phyloP scores from a whole-genome alignment of 1,284 basidiomycete species.

The Malassezia restricta region DNA sequence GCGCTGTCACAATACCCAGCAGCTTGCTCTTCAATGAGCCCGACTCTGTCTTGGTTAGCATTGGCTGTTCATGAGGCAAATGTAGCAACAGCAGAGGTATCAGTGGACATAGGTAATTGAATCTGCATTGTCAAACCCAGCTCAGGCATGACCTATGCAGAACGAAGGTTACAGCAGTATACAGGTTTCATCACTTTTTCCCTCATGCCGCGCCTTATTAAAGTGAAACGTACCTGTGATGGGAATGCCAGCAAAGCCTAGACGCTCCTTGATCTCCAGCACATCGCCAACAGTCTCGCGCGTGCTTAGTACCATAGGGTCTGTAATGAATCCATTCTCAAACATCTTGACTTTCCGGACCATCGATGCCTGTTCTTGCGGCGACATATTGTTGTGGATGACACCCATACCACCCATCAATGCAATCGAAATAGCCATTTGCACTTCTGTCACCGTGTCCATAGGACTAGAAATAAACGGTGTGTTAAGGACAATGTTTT shows the following conservation, averaged over 20 bases:
- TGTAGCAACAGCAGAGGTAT: conserved; percentile 15
- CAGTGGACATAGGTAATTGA: conserved; percentile 47
- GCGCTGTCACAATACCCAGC: conserved; percentile 87
- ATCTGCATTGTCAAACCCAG: conserved; percentile 62
- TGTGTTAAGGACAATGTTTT: conserved; percentile 83
- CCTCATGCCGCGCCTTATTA: not conserved
- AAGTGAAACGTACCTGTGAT: conserved; percentile 65
- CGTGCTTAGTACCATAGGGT: conserved; percentile 69
- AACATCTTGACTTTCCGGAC: conserved; percentile 86
- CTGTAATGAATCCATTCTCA: conserved; percentile 96
- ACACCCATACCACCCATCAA: conserved; percentile 84
- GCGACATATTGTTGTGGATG: conserved; percentile 91
- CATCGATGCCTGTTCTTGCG: conserved; percentile 84
- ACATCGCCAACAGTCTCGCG: conserved; percentile 74
- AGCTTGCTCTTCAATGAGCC: conserved; percentile 78
- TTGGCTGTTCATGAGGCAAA: not conserved
- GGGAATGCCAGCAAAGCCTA: conserved; percentile 93
- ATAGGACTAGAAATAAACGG: conserved; percentile 97
- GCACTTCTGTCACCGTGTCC: conserved; percentile 95
- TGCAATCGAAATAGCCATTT: conserved; percentile 70
- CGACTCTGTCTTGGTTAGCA: conserved; percentile 54
- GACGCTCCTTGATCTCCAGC: conserved; percentile 76
- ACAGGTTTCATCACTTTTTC: conserved; percentile 23
- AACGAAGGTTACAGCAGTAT: conserved; percentile 65
- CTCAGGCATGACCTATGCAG: conserved; percentile 61